These are phyloP conservation scores for Ajuga chamaepitys DNA, from an alignment of 257 asterid species.

Conservation along the genomic window DNA sequence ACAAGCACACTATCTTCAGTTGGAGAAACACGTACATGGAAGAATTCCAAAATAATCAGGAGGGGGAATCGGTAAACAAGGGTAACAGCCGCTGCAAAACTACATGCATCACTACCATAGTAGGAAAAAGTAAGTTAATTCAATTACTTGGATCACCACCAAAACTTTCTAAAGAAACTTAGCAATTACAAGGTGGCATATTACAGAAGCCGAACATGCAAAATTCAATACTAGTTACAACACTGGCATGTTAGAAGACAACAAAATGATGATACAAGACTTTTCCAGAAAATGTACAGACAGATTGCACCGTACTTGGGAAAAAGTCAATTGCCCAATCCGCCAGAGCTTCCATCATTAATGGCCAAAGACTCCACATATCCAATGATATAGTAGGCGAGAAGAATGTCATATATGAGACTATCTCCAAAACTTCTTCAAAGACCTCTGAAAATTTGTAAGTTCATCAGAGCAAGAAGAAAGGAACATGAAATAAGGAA, in stretches of 20 bases:
- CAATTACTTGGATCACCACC: neutral
- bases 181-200: neutral
- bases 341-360: constrained; percentile 87
- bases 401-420: constrained; percentile 94
- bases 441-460: constrained; percentile 75
- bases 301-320: constrained; percentile 54
- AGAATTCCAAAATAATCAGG: neutral
- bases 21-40: neutral
- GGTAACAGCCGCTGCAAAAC: neutral
- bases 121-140: neutral
- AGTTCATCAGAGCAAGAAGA: neutral
- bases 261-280: neutral
- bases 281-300: neutral
- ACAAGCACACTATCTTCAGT: neutral
- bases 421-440: constrained; percentile 98
- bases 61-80: neutral
- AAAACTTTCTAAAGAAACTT: constrained; percentile 6
- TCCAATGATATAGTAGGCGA: constrained; percentile 89
- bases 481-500: too few species aligned
- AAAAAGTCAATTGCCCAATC: constrained; percentile 99
- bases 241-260: neutral
- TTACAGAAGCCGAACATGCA: neutral
- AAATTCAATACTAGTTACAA: too few species aligned
- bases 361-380: constrained; percentile 99
- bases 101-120: neutral